Base-by-base conservation (phyloP, 768 basidiomycete species). In the Panaeolus cyanescens region DNA sequence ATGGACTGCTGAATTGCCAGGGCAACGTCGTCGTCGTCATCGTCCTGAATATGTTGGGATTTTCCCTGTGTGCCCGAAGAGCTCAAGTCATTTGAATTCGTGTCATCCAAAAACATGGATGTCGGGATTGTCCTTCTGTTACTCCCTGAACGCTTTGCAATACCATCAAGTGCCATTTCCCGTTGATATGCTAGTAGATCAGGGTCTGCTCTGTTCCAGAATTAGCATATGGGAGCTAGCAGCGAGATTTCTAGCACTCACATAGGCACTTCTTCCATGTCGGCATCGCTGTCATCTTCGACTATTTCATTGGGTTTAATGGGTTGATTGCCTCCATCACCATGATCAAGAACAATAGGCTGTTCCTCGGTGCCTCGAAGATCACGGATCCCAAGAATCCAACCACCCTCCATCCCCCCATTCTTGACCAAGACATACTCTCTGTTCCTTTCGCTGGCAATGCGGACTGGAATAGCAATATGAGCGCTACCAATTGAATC, bases 401-500 rank as follows among this genome's bases (percentile, higher is more conserved):
- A 99, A 1, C 97, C 97, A 2, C 96, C 95, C 20, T 85, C 88
- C 15, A 77, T 85, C 32, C 90, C 89, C 64, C 93, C 88, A 67
- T 97, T 96, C 79, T 96, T 96, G 61, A 99, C 82, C 61, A 99
- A 80, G n/a, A 98, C 80, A 74, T 99, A 99, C 72, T 97, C 89
- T 71, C 87, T 89, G 69, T 99, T 98, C 63, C 96, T 80, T 74
- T 99, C 96, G 66, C 94, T 95, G 1, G 97, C 97, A 63, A 99
- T 92, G 20, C 97, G 85, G 32, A 96, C 85, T 36, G 96, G 96
- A 59, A 98, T 98, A 3, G 88, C 87, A 54, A 98, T 83, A 70
- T 94, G 85, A 0, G 93, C 92, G 69, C 89, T 93, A 59, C 95
- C 95, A 61, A 99, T 94, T 56, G 83, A 92, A 71, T 98, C 95